Evolutionary conservation across 805 yeast species (phyloP).

Genomic region (Hemisphaericaspora nanyangensis): DNA sequence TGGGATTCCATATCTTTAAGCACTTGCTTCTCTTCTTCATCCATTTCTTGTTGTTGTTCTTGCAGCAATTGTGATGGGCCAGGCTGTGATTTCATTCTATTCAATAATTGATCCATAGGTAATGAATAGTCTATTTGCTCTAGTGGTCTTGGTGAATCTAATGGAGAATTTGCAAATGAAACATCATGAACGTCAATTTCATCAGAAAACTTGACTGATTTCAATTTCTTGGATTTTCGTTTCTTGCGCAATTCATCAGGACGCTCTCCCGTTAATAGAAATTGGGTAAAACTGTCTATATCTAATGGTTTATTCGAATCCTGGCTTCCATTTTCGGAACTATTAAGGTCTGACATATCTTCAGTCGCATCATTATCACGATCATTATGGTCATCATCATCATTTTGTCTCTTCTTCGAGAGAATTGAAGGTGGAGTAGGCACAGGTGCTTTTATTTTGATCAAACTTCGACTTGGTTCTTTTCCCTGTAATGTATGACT

Average conservation of each 20-base stretch:
- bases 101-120: constrained; percentile 74
- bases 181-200: constrained; percentile 44
- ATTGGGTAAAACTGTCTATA: constrained; percentile 80
- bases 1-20: constrained; percentile 73
- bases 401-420: constrained; percentile 52
- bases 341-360: background rate
- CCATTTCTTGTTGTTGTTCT: constrained; percentile 21
- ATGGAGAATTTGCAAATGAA: constrained; percentile 14
- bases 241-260: constrained; percentile 43
- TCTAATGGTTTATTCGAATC: constrained; percentile 48
- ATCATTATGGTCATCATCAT: constrained; percentile 23
- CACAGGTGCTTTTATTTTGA: constrained; percentile 55
- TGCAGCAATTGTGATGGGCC: constrained; percentile 1
- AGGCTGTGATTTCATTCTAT: constrained; percentile 28
- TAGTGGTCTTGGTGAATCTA: constrained; percentile 20
- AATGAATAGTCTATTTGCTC: constrained; percentile 52
- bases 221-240: constrained; percentile 42
- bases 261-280: constrained; percentile 76
- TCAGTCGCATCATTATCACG: constrained; percentile 12
- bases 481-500: constrained; percentile 62
- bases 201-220: constrained; percentile 72
- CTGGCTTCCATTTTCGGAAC: constrained; percentile 1
- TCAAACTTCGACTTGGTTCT: constrained; percentile 51
- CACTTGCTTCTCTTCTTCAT: constrained; percentile 67
- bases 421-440: constrained; percentile 81